Base-by-base conservation (phyloP, 495 filamentous ascomycete genomes). In the Hypoxylon trugodes region DNA sequence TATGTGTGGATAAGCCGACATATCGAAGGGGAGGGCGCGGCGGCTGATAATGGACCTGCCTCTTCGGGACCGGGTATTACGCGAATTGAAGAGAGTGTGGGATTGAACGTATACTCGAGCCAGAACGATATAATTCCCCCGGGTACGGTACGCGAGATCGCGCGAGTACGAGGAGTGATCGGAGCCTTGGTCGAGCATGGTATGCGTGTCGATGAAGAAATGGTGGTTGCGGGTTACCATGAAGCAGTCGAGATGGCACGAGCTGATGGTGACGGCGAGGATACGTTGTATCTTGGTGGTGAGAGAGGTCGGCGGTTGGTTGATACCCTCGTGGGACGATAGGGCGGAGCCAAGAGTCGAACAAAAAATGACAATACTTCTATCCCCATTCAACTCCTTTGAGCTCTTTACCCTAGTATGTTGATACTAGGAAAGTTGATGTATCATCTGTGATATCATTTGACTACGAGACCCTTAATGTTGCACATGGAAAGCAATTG, bases 1-100 rank as follows among this genome's bases (percentile, higher is more conserved):
- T 97, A 92, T 68, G 90, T 98, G 50, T 97, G 90, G 89, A 92
- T 98, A 63, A 86, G 87, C 66, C 93, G 91, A 78, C 89, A 92
- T 65, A 76, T 86, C 1, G 81, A 87, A 36, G 78, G 78, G 4
- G 81, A 79, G 9, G 72, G 69, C 0, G 70, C 66, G 4, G 79
- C 73, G 28, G 68, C 73, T 1, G 81, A 80, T 59, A 64, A 66
- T n/a, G n/a, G n/a, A n/a, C n/a, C n/a, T n/a, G n/a, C n/a, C n/a
- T n/a, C n/a, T 12, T 65, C 72, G 24, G 49, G 47, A 0, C 66
- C 75, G 59, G 86, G 69, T 9, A 91, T 96, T 61, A 96, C 89
- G 21, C 84, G 90, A 47, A 77, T 97, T 68, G 94, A 97, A 73
- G 95, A 97, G 77, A 86, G 81, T 64, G 86, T 87, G 33, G 84